Evolutionary conservation across 768 basidiomycete genomes (phyloP), one percentile per base, ranked within the genome.

Genomic region (Leccinum boreale): DNA sequence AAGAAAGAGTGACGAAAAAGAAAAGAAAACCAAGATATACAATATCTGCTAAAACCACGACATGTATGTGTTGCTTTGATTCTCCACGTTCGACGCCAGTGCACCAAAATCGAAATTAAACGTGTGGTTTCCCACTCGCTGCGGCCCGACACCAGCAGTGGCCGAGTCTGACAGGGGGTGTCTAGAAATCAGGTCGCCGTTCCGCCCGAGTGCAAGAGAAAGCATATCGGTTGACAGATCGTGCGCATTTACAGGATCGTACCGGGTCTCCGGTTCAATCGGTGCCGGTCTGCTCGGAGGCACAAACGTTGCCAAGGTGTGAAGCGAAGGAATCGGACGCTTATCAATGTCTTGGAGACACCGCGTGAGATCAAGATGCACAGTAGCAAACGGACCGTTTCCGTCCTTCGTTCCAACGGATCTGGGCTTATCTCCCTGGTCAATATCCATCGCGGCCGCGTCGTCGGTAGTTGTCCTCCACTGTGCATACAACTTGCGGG

Each of bases 71-170:
- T 74, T 72, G 56, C 81, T 82, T 35, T 83, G 85, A 62, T 80
- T 84, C 62, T 81, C 82, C 58, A 83, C 71, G 48, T 81, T 79
- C 48, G 77, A 75, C 28, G 77, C 81, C 59, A 86, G 65, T 21
- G 82, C 84, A 5, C 85, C 85, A 63, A 84, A 77, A 58, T 85
- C 85, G 65, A 85, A 82, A 68, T 86, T 85, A 62, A 83, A 82
- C 33, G 77, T 78, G 55, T 82, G 78, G 61, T 80, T 79, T 45
- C 77, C 79, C 39, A 86, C 79, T 35, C 85, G 70, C 51, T 74
- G 71, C 0, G 62, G 61, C 45, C 71, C 72, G 29, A 59, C 59
- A 0, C 67, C 64, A 48, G 65, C 49, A 0, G 67, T 58, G 4
- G 61, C 36, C 33, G 58, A 60, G 29, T 70, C 70, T 28, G 61